Conservation (phyloP, 106 monocot genomes). For the Apostasia ramifera region DNA sequence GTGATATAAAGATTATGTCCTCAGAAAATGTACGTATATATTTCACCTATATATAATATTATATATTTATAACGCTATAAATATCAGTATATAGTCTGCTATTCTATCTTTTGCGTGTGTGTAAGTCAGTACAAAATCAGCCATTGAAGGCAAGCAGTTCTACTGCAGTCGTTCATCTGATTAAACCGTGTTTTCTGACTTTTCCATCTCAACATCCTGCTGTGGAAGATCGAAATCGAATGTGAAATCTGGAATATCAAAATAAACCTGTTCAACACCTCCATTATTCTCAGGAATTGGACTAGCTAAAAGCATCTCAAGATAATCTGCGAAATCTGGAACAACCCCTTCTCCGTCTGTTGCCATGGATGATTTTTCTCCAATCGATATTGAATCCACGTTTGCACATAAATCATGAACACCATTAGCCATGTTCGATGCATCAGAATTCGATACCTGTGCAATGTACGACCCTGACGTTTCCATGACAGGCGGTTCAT, state of each 20-base stretch:
- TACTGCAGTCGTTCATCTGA: neutral
- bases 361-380: neutral
- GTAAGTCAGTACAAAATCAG: no score
- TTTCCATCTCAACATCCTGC: slow-evolving; percentile 13
- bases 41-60: no score
- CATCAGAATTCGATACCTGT: neutral
- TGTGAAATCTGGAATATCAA: slow-evolving; percentile 19
- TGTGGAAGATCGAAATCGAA: slow-evolving; percentile 30
- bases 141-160: neutral
- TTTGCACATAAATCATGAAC: slow-evolving; percentile 9
- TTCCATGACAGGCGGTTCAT: slow-evolving; percentile 19
- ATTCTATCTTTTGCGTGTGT: no score
- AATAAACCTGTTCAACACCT: neutral
- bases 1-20: no score
- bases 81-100: no score
- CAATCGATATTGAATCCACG: slow-evolving; percentile 8
- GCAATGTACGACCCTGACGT: neutral
- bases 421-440: slow-evolving; percentile 7
- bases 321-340: slow-evolving; percentile 2
- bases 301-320: slow-evolving; percentile 15
- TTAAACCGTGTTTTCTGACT: neutral
- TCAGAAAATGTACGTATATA: no score
- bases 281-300: slow-evolving; percentile 15
- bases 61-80: no score
- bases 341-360: slow-evolving; percentile 2